A percentile compares a stretch with the other conserved stretches of the same genome.
Conservation (phyloP, 2,329 filamentous ascomycete species). For the Fusarium chaquense region DNA sequence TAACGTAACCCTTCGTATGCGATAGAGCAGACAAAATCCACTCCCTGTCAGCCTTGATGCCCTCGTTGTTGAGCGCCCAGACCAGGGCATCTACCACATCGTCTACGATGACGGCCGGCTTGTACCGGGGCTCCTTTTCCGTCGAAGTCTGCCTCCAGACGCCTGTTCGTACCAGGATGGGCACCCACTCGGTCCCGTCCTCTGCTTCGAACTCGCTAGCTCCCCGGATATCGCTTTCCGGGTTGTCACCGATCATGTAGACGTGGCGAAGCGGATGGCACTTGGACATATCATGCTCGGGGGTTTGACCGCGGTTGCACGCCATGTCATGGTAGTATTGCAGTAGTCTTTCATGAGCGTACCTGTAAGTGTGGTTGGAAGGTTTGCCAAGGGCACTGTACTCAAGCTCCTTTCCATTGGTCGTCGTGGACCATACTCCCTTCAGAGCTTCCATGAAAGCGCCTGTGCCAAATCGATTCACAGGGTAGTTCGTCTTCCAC, state of each 20-base stretch:
- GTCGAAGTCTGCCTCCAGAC: constrained; percentile 69
- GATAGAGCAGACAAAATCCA: constrained; percentile 49
- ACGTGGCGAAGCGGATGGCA: constrained; percentile 74
- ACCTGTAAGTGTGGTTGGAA: constrained; percentile 79
- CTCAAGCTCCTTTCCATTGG: constrained; percentile 69
- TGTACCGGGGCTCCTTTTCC: constrained; percentile 65
- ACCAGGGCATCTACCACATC: constrained; percentile 82
- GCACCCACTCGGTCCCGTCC: constrained; percentile 78
- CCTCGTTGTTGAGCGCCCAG: constrained; percentile 76
- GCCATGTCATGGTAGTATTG: constrained; percentile 53
- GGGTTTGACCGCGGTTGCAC: constrained; percentile 26
- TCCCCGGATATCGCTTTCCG: constrained; percentile 89
- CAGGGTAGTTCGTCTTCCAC: constrained; percentile 87
- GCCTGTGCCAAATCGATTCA: constrained; percentile 90
- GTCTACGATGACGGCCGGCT: constrained; percentile 74
- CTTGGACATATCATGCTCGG: constrained; percentile 25
- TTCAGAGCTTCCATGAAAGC: constrained; percentile 86
- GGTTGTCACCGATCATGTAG: constrained; percentile 95
- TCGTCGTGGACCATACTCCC: constrained; percentile 82
- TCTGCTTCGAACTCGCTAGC: constrained; percentile 80
- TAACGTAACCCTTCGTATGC: constrained; percentile 47
- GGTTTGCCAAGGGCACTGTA: constrained; percentile 87
- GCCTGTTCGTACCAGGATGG: constrained; percentile 82
- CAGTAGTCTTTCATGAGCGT: constrained; percentile 79
- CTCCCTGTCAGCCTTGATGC: constrained; percentile 53